Evolutionary conservation across 805 yeast species (phyloP).

Genomic region (Kodamaea sagamina): DNA sequence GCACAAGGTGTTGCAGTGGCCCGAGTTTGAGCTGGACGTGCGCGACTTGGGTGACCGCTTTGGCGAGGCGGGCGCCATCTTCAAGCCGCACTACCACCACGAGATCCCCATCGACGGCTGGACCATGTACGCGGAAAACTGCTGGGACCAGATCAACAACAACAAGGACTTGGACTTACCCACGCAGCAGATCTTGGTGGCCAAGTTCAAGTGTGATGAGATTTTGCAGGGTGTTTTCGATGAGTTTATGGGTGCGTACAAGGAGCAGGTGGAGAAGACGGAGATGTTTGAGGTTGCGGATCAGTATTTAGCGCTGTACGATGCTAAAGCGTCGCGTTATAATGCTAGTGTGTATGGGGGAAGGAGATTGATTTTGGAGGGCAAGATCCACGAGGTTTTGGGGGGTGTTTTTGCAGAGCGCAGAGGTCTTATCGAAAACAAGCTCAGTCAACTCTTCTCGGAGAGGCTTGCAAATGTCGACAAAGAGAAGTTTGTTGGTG

Average conservation of each 20-base stretch:
- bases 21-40: constrained; percentile 64
- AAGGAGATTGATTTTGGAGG: constrained; percentile 52
- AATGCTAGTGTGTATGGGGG: constrained; percentile 63
- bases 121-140: constrained; percentile 84
- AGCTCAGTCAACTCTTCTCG: constrained; percentile 15
- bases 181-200: constrained; percentile 92
- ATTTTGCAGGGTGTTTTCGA: constrained; percentile 49
- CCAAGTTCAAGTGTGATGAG: constrained; percentile 93
- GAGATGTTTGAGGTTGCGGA: constrained; percentile 46
- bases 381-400: constrained; percentile 45
- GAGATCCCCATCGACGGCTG: constrained; percentile 93
- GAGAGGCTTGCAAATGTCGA: constrained; percentile 13
- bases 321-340: constrained; percentile 76
- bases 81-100: constrained; percentile 75
- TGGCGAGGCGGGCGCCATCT: constrained; percentile 44
- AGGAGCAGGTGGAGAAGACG: constrained; percentile 11
- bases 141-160: constrained; percentile 92
- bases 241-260: constrained; percentile 28
- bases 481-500: constrained; percentile 20
- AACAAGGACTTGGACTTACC: constrained; percentile 96
- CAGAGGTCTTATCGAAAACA: constrained; percentile 21
- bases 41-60: constrained; percentile 65
- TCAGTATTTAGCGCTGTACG: constrained; percentile 56
- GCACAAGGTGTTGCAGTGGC: constrained; percentile 82
- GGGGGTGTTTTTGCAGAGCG: constrained; percentile 42